A percentile compares a stretch with the other conserved stretches of the same genome.
phyloP scores from a whole-genome alignment of 73 alveolate genomes.

The Paramecium primaurelia region DNA sequence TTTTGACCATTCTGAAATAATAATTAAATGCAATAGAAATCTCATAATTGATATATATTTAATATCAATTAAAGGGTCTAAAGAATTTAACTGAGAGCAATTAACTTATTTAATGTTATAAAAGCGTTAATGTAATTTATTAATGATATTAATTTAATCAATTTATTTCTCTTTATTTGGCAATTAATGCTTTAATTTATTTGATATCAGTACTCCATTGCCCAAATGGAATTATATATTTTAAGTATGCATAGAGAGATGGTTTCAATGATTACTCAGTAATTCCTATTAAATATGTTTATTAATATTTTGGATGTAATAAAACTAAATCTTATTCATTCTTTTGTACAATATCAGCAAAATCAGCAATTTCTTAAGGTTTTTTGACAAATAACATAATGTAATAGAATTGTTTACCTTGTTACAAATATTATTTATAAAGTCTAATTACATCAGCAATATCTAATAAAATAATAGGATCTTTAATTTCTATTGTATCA shows the following conservation, averaged over 20 bases:
- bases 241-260: not conserved
- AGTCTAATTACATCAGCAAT: not conserved
- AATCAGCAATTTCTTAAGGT: conserved; percentile 4
- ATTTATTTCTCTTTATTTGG: not conserved
- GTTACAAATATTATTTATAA: not conserved
- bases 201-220: not conserved
- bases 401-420: not conserved
- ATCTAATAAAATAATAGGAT: not conserved
- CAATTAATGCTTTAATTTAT: not conserved
- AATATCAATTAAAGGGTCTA: no score
- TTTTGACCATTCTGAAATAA: not conserved
- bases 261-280: not conserved
- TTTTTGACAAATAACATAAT: not conserved
- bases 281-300: not conserved
- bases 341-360: not conserved
- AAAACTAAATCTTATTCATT: not conserved
- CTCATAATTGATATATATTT: no score
- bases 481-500: not conserved
- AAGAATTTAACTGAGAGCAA: not conserved
- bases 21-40: no score
- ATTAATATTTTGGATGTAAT: not conserved
- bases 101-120: not conserved
- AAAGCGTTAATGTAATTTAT: not conserved
- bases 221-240: not conserved
- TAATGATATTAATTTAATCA: not conserved